Conservation (phyloP, 1,139 yeast species). For the Trichomonascaceae sp. region DNA sequence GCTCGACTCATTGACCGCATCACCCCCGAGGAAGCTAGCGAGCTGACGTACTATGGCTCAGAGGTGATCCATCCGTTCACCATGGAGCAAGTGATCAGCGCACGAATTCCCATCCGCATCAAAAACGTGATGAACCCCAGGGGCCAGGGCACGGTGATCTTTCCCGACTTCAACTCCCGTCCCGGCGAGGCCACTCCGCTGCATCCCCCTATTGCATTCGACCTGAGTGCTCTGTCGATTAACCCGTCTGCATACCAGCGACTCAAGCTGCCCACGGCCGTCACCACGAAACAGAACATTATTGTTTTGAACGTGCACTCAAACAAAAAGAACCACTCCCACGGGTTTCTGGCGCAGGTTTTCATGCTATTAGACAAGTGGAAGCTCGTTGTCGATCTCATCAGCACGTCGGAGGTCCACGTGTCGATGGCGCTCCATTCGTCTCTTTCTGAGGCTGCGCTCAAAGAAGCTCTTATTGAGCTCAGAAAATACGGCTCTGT, state of each 20-base stretch:
- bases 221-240: conserved; percentile 27
- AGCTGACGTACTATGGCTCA: conserved; percentile 90
- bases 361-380: conserved; percentile 77
- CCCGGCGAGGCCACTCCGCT: conserved; percentile 87
- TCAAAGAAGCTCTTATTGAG: conserved; percentile 57
- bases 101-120: conserved; percentile 90
- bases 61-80: conserved; percentile 98
- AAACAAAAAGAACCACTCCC: conserved; percentile 82
- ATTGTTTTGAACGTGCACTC: conserved; percentile 89
- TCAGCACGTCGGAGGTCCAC: conserved; percentile 94
- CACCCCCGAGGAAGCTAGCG: conserved; percentile 98
- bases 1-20: conserved; percentile 79
- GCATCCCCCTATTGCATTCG: conserved; percentile 77
- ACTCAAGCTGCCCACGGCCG: conserved; percentile 81
- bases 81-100: conserved; percentile 96
- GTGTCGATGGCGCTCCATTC: conserved; percentile 95
- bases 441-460: conserved; percentile 44
- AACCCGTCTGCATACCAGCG: conserved; percentile 16
- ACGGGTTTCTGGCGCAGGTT: conserved; percentile 86
- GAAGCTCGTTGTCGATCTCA: conserved; percentile 83
- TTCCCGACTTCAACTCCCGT: conserved; percentile 83
- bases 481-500: conserved; percentile 73
- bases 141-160: conserved; percentile 86
- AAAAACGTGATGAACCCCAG: conserved; percentile 88
- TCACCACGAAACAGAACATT: conserved; percentile 86